Evolutionary conservation across 306 rosid genomes (phyloP).

Genomic region (Dalbergia oliveri): DNA sequence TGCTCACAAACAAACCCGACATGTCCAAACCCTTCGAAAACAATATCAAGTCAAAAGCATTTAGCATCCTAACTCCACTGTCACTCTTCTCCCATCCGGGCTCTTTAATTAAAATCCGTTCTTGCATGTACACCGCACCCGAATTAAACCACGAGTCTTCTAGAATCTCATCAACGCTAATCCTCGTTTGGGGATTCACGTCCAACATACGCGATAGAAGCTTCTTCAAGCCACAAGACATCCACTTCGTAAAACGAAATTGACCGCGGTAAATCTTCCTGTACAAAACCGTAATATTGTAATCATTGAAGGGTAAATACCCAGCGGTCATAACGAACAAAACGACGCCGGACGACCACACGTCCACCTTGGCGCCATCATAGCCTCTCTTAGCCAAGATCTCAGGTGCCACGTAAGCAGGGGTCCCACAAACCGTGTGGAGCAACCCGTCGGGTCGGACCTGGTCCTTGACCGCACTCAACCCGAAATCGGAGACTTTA

Average conservation of each 20-base stretch:
- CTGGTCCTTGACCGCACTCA: conserved; percentile 67
- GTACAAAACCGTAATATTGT: conserved; percentile 60
- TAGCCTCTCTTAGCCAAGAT: conserved; percentile 76
- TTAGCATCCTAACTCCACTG: conserved; percentile 46
- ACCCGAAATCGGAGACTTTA: conserved; percentile 81
- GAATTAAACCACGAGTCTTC: conserved; percentile 69
- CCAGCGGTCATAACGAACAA: conserved; percentile 65
- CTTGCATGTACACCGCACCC: background rate
- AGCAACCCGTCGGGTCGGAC: conserved; percentile 72
- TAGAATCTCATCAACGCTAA: conserved; percentile 64
- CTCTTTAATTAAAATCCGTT: conserved; percentile 9
- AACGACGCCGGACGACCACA: conserved; percentile 89
- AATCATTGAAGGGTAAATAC: conserved; percentile 78
- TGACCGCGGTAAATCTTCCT: conserved; percentile 81
- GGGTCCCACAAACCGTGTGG: conserved; percentile 88
- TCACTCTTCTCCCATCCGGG: background rate
- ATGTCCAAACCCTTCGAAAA: conserved; percentile 74
- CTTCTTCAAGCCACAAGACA: conserved; percentile 48
- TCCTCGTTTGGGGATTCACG: conserved; percentile 67
- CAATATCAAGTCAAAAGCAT: conserved; percentile 82
- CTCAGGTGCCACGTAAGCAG: conserved; percentile 93
- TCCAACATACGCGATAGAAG: conserved; percentile 69
- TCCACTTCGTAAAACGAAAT: conserved; percentile 72
- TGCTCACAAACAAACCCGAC: conserved; percentile 56
- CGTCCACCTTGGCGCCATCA: conserved; percentile 77